A percentile compares a stretch with the other conserved stretches of the same genome.
Conservation (phyloP, 306 rosid species). For the Benincasa hispida region DNA sequence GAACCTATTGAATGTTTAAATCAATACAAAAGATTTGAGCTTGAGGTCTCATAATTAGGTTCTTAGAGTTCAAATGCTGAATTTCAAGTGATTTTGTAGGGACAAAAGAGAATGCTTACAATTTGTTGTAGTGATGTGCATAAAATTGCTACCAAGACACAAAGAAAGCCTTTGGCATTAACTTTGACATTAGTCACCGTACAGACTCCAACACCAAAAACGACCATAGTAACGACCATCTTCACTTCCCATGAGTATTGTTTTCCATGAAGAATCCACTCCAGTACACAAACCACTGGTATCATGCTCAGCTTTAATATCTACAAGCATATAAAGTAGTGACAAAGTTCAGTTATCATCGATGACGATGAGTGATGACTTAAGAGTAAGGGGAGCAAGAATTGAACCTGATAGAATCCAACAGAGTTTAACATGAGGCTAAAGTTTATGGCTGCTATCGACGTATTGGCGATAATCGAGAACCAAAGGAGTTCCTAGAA, state of each 20-base stretch:
- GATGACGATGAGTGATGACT: too few species aligned
- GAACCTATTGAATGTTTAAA: conserved; percentile 37
- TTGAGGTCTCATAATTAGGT: background rate
- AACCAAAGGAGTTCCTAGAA: conserved; percentile 41
- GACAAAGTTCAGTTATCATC: too few species aligned
- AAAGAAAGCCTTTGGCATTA: too few species aligned
- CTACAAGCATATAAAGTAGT: too few species aligned
- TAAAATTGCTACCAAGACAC: conserved; percentile 30
- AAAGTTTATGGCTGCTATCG: conserved; percentile 36
- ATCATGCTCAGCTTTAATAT: too few species aligned
- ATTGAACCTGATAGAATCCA: conserved; percentile 39
- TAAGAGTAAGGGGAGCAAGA: too few species aligned
- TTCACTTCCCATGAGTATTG: too few species aligned
- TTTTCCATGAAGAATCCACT: too few species aligned
- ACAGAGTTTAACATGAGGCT: conserved; percentile 46
- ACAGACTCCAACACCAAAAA: too few species aligned
- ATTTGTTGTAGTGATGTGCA: conserved; percentile 43
- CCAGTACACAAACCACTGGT: too few species aligned
- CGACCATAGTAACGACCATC: too few species aligned
- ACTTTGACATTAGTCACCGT: too few species aligned
- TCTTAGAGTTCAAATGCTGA: background rate
- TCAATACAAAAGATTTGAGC: background rate
- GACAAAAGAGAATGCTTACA: conserved; percentile 15
- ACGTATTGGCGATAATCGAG: conserved; percentile 28
- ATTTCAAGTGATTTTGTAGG: background rate